These are phyloP conservation scores for Pseudozyma hubeiensis DNA, from an alignment of 1,284 basidiomycete species.

Conservation along the genomic window DNA sequence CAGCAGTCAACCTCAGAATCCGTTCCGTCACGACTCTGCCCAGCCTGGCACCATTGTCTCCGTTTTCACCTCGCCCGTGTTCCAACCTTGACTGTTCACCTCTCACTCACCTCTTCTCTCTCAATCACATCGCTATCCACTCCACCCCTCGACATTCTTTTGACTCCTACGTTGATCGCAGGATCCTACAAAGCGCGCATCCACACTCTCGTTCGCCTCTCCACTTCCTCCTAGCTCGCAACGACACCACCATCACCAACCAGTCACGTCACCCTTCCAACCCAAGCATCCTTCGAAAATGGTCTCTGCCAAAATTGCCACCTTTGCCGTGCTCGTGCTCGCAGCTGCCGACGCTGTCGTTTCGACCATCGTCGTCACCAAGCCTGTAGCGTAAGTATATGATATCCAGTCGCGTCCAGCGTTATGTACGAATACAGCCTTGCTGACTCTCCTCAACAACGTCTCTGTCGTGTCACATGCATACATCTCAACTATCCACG, in stretches of 20 bases:
- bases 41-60: too few relatives aligned
- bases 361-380: constrained; percentile 55
- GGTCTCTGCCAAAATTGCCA: constrained; percentile 37
- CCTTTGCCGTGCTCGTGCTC: constrained; percentile 44
- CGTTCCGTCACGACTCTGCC: too few relatives aligned
- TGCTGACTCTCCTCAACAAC: constrained; percentile 3
- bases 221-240: neutral
- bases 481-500: neutral
- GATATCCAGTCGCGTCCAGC: neutral
- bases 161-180: constrained; percentile 31
- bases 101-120: neutral
- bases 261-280: constrained; percentile 8
- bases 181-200: constrained; percentile 1
- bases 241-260: constrained; percentile 2
- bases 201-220: neutral
- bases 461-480: neutral
- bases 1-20: too few relatives aligned
- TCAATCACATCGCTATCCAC: neutral
- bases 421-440: neutral
- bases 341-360: constrained; percentile 42
- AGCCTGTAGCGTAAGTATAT: constrained; percentile 54
- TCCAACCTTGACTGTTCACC: neutral
- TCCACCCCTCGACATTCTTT: constrained; percentile 6
- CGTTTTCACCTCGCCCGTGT: too few relatives aligned
- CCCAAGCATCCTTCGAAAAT: constrained; percentile 13